These are phyloP conservation scores for Penicillium sp. DNA, from an alignment of 2,329 filamentous ascomycete genomes.

Conservation along the genomic window DNA sequence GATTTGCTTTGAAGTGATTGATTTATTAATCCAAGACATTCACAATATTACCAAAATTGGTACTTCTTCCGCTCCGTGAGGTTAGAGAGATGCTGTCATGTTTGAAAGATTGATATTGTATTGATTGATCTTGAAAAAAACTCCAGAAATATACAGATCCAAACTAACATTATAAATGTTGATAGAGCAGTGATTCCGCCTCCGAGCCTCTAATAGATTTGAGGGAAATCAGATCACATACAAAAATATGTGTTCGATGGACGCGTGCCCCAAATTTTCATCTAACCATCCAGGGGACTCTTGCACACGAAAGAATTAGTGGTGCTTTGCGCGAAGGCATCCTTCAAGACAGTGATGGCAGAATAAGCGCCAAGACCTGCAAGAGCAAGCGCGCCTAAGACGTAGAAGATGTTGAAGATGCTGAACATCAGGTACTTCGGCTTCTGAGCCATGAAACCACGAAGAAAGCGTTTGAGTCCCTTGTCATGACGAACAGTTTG, in stretches of 20 bases:
- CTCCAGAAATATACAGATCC: background rate
- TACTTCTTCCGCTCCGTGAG: background rate
- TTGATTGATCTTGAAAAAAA: background rate
- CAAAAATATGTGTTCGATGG: background rate
- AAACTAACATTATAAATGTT: background rate
- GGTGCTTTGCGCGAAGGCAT: constrained; percentile 1
- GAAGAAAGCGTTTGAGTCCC: constrained; percentile 48
- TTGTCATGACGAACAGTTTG: constrained; percentile 43
- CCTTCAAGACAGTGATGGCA: constrained; percentile 14
- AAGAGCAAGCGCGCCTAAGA: constrained; percentile 20
- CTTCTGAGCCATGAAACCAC: constrained; percentile 42
- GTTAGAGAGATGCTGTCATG: background rate
- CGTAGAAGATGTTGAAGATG: constrained; percentile 22
- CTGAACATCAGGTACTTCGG: constrained; percentile 23
- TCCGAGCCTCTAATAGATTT: background rate
- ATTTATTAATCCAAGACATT: background rate
- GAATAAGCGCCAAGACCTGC: constrained; percentile 25
- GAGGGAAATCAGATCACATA: background rate
- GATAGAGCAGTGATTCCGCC: background rate
- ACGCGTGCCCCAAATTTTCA: background rate
- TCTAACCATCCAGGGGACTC: constrained; percentile 23
- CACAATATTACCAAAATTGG: background rate
- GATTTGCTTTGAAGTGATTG: background rate
- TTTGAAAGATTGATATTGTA: background rate
- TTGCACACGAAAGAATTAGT: constrained; percentile 22